phyloP scores from a whole-genome alignment of 148 eudicot genomes.

The Rhododendron mucronatum region DNA sequence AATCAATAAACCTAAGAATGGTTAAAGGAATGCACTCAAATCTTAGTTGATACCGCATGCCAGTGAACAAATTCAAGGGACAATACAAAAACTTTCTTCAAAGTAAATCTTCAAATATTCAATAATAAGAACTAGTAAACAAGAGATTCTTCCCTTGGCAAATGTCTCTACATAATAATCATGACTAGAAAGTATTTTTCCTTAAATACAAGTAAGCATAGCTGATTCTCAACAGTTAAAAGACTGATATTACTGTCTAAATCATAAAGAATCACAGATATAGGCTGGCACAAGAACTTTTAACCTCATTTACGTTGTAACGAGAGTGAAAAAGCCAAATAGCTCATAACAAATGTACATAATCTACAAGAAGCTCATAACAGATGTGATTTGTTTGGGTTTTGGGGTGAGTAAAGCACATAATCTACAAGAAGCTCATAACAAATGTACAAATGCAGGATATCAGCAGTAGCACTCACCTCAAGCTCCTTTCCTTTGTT shows the following conservation, averaged over 20 bases:
- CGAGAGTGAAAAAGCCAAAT: background rate
- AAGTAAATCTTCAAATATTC: background rate
- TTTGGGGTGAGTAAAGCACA: conserved; percentile 11
- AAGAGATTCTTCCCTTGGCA: background rate
- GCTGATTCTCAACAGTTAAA: background rate
- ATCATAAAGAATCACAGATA: background rate
- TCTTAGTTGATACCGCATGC: background rate
- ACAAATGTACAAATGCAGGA: conserved; percentile 43
- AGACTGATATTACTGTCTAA: background rate
- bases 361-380: conserved; percentile 42
- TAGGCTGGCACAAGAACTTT: conserved; percentile 18
- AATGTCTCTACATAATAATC: background rate
- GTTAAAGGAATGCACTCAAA: background rate
- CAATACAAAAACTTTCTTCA: background rate
- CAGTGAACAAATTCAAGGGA: background rate
- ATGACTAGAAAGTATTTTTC: background rate
- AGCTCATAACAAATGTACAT: background rate
- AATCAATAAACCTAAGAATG: background rate
- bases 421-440: conserved; percentile 40
- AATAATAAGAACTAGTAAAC: background rate
- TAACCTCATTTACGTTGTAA: conserved; percentile 25
- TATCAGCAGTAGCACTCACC: conserved; percentile 21
- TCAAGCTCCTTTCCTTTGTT: conserved; percentile 11
- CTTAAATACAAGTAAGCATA: background rate
- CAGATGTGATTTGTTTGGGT: conserved; percentile 16